Conservation (phyloP, 768 basidiomycete genomes). For the Mrakia frigida region DNA sequence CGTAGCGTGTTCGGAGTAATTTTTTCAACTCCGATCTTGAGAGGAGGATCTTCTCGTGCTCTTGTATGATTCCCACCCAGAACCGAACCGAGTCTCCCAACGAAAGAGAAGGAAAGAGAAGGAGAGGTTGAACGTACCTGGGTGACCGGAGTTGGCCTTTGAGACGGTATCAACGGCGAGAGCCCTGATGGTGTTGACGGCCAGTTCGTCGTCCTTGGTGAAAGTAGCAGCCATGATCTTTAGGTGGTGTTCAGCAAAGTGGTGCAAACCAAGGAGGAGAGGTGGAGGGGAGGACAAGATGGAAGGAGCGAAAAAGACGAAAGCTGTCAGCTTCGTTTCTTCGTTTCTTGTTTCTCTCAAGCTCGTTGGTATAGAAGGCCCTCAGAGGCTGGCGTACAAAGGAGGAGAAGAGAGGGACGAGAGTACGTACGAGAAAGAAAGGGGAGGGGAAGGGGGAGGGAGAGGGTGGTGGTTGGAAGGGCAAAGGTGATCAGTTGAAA, state of each 20-base stretch:
- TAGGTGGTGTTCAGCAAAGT: not conserved
- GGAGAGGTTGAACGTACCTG: conserved; percentile 52
- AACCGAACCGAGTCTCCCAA: not conserved
- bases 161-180: conserved; percentile 45
- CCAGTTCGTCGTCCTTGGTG: conserved; percentile 35
- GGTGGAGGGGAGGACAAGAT: not conserved
- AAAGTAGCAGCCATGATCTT: conserved; percentile 30
- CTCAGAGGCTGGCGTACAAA: not conserved
- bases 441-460: not conserved
- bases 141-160: conserved; percentile 83
- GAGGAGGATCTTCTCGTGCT: not conserved
- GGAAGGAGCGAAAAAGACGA: not conserved
- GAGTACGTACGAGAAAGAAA: conserved; percentile 5
- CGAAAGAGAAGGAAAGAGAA: not conserved
- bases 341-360: no score
- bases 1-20: not conserved
- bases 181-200: conserved; percentile 39
- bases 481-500: not conserved
- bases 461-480: conserved; percentile 8
- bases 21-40: no score
- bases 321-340: not conserved
- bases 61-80: not conserved
- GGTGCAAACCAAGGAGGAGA: not conserved
- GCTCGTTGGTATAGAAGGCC: no score
- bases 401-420: not conserved